Base-by-base conservation (phyloP, 345 rosid genomes). In the Populus pruinosa region DNA sequence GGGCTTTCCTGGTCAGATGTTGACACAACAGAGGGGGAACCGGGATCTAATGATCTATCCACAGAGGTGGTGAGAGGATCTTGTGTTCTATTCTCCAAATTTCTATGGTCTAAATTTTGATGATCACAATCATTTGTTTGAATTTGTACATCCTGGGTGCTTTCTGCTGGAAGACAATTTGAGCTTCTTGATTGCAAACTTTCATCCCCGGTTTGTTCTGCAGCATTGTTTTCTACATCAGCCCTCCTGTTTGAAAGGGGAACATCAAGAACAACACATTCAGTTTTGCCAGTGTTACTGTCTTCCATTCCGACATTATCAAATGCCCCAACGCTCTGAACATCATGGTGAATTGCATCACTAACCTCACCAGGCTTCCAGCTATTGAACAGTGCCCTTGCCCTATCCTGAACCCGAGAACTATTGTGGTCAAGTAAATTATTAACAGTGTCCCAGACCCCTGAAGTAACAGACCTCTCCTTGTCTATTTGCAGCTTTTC, bases 401-500 rank as follows among this genome's bases (percentile, higher is more conserved):
- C 98, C 75, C 80, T 87, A 63, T 90, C 95, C 87, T 84, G 94
- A 83, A 93, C 85, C 74, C 75, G 88, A 66, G 83, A 84, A 82
- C 88, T 87, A 72, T 76, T 79, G 81, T 92, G 97, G 79, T 85
- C 87, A 78, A 90, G 89, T 82, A 96, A 95, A 75, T 79, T 85
- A 86, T 85, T 80, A 74, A 96, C 87, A 25, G 95, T 86, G 77
- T 69, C 84, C 88, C 88, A 89, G 82, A 92, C 83, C 77, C 94
- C 97, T 17, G 97, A 91, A 85, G 98, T 87, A 82, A 90, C 39
- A 9, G 92, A 87, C 79, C 79, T 88, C 50, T 88, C 88, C 69
- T 84, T 78, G 79, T 91, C 92, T 79, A 91, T 83, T 79, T 86
- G 87, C 86, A 96, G 80, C 80, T 90, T 93, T 80, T 85, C 91